Conservation (phyloP, 345 rosid genomes). For the Cardamine chenopodiifolia region DNA sequence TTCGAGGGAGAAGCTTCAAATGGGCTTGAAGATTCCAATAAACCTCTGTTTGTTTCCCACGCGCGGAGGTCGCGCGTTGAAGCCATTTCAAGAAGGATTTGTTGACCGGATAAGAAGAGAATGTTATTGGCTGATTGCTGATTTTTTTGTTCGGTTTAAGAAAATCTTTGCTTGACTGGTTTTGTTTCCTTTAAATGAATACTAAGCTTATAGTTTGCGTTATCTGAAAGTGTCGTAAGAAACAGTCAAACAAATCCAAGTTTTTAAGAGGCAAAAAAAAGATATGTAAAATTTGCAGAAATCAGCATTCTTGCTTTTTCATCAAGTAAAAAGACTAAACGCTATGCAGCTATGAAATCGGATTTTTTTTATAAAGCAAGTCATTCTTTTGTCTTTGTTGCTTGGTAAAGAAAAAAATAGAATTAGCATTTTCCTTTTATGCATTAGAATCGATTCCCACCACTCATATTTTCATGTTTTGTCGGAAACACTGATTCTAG, state of each 20-base stretch:
- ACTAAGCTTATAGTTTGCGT: too few relatives aligned
- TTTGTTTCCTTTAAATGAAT: too few relatives aligned
- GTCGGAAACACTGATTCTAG: neutral
- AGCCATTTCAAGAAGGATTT: slow-evolving; percentile 47
- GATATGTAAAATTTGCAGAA: neutral
- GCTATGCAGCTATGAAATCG: too few relatives aligned
- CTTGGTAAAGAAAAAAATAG: slow-evolving; percentile 3
- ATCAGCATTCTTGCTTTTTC: neutral
- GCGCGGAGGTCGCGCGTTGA: slow-evolving; percentile 25
- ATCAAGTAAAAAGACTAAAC: too few relatives aligned
- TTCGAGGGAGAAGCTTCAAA: neutral
- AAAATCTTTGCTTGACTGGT: slow-evolving; percentile 52
- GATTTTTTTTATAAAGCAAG: neutral
- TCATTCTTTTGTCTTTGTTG: neutral
- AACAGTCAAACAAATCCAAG: too few relatives aligned
- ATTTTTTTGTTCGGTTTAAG: slow-evolving; percentile 63
- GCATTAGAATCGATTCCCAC: slow-evolving; percentile 9
- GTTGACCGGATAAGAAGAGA: slow-evolving; percentile 60
- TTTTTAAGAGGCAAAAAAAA: neutral
- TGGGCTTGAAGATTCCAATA: slow-evolving; percentile 3
- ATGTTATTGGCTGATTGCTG: slow-evolving; percentile 52
- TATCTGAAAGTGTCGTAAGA: neutral
- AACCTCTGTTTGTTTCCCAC: slow-evolving; percentile 8
- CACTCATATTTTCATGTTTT: slow-evolving; percentile 4
- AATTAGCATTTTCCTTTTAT: neutral